Evolutionary conservation across 768 basidiomycete genomes (phyloP), one percentile per base, ranked within the genome.

Genomic region (Aureoboletus auriporus): DNA sequence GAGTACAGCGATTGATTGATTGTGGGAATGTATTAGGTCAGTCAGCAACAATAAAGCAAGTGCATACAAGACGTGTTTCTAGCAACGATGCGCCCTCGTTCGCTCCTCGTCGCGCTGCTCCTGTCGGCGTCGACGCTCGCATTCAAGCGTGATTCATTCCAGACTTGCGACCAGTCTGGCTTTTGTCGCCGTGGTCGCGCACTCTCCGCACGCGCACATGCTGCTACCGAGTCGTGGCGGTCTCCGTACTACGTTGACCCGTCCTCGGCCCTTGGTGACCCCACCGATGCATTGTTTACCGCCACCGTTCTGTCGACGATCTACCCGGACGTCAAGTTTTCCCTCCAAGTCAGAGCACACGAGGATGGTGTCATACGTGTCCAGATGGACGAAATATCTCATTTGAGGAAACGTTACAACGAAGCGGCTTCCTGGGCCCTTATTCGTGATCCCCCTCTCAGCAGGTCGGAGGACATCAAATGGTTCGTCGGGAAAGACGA

Each of bases 111-210:
- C 42, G 59, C 67, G 39, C 58, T 72, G 14, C 54, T 63, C 26
- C 55, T 51, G 31, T 54, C 68, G 5, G 67, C 69, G 13, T 50
- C 64, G 14, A 64, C 74, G 2, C 57, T 76, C 27, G 81, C 85
- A 31, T 80, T 89, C 69, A 89, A 89, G 71, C 71, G 75, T 16
- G 77, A 86, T 50, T 92, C 97, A 69, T 99, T 94, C 78, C 97
- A 96, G 69, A 91, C 83, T 49, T 98, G 96, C 62, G 76, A 78
- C n/a, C 91, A 98, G 68, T 81, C 92, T 0, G 93, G 89, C 16
- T 98, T 99, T 70, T 98, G 96, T 73, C 80, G 90, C n/a, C 71
- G 86, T 39, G 92, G 93, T 44, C 83, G 95, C 40, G 88, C 86
- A 0, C 80, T 99, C 39, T 80, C 92, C 49, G 72, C 77, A 8